Evolutionary conservation across 352 stramenopile species (phyloP).

Genomic region (Albugo laibachii): DNA sequence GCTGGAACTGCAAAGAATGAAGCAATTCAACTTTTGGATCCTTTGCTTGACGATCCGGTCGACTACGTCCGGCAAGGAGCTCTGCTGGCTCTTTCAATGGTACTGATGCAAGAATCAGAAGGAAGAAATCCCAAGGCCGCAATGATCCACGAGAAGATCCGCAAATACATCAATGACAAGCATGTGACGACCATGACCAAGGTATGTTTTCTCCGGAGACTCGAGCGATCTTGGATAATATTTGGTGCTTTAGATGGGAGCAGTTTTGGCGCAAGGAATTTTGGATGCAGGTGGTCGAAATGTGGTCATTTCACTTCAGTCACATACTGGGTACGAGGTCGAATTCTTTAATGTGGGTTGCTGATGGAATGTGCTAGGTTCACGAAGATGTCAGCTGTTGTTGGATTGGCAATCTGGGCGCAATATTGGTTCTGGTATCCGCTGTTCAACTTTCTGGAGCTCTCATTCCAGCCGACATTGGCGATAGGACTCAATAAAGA

Average conservation of each 20-base stretch:
- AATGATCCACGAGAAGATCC: conserved; percentile 68
- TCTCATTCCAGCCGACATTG: conserved; percentile 92
- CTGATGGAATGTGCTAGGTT: conserved; percentile 27
- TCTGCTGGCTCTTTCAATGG: conserved; percentile 92
- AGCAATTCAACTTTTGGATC: conserved; percentile 92
- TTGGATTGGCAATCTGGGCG: conserved; percentile 92
- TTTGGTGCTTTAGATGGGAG: conserved; percentile 70
- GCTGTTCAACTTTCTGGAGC: conserved; percentile 94
- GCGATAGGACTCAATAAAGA: conserved; percentile 95
- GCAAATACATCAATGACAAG: conserved; percentile 91
- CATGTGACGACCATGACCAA: conserved; percentile 98
- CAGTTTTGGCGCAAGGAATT: conserved; percentile 93
- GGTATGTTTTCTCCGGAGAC: conserved; percentile 2
- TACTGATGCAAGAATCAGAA: conserved; percentile 96
- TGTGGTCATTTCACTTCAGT: conserved; percentile 90
- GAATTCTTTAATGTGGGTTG: not conserved
- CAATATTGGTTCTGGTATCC: conserved; percentile 99
- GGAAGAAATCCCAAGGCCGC: conserved; percentile 68
- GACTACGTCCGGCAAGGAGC: conserved; percentile 98
- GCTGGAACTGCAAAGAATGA: conserved; percentile 92
- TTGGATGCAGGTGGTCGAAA: conserved; percentile 96
- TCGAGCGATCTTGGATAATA: not conserved
- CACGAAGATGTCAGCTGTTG: conserved; percentile 92
- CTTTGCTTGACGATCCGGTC: conserved; percentile 94
- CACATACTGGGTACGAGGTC: conserved; percentile 62